phyloP scores from a whole-genome alignment of 2,329 filamentous ascomycete genomes.

The Cladosporium sp. region DNA sequence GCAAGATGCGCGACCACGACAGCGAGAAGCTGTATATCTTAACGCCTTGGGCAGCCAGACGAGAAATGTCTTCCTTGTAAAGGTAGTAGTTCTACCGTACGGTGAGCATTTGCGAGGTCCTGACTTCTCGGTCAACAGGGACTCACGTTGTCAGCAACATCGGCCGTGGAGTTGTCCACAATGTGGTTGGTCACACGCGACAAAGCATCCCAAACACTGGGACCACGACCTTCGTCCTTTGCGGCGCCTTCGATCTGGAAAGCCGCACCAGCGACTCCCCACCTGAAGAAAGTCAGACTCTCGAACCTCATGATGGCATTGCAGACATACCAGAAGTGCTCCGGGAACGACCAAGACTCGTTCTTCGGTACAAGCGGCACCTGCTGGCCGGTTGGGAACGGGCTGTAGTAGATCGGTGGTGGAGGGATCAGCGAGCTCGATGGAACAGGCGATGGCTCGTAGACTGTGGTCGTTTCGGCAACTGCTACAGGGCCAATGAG shows the following conservation, averaged over 20 bases:
- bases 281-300: conserved; percentile 16
- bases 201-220: conserved; percentile 37
- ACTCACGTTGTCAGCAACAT: conserved; percentile 52
- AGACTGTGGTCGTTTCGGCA: conserved; percentile 25
- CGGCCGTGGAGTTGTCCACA: conserved; percentile 36
- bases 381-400: conserved; percentile 37
- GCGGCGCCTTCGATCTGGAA: conserved; percentile 38
- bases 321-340: conserved; percentile 27
- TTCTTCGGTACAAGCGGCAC: conserved; percentile 33
- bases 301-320: neutral
- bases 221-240: conserved; percentile 30
- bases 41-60: conserved; percentile 42
- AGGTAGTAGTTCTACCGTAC: conserved; percentile 46
- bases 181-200: conserved; percentile 37
- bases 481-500: conserved; percentile 32
- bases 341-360: conserved; percentile 34
- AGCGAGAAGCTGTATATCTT: conserved; percentile 45
- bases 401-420: conserved; percentile 48
- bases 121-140: conserved; percentile 45
- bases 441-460: conserved; percentile 43
- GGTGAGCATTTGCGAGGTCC: neutral
- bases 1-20: conserved; percentile 51
- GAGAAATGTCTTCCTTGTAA: conserved; percentile 41
- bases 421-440: conserved; percentile 57
- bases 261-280: conserved; percentile 38